Evolutionary conservation across 306 rosid species (phyloP).

Genomic region (Echinosophora koreensis): DNA sequence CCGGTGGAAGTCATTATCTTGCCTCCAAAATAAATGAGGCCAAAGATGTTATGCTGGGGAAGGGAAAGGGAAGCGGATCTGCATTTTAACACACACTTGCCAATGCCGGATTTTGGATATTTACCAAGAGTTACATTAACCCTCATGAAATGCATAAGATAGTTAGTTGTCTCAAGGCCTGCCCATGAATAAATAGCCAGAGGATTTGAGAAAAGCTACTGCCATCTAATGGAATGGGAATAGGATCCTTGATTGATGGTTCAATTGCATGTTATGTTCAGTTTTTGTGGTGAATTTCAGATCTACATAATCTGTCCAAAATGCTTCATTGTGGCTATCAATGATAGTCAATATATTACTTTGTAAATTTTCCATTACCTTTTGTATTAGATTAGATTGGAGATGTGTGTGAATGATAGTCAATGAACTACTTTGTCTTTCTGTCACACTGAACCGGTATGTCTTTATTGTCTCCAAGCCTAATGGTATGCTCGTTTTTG

Average conservation of each 20-base stretch:
- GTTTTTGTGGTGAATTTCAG: background rate
- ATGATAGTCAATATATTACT: background rate
- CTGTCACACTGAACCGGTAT: no score
- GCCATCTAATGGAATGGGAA: background rate
- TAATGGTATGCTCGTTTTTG: no score
- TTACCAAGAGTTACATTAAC: background rate
- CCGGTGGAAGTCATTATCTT: conserved; percentile 83
- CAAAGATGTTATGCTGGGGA: conserved; percentile 74
- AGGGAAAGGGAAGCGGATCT: conserved; percentile 65
- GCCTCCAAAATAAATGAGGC: conserved; percentile 85
- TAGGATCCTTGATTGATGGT: background rate
- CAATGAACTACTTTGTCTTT: no score
- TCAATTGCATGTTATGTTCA: background rate
- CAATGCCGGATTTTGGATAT: conserved; percentile 9
- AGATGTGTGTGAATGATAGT: no score
- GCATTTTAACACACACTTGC: conserved; percentile 54
- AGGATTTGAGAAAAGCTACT: background rate
- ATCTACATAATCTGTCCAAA: background rate
- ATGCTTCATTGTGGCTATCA: background rate
- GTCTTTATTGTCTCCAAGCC: no score
- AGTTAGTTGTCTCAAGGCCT: background rate
- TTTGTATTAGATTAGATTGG: background rate
- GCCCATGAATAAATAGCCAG: background rate
- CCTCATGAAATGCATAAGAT: background rate
- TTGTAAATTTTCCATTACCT: background rate